Evolutionary conservation across 2,329 filamentous ascomycete species (phyloP), one percentile per base, ranked within the genome.

Genomic region (Ascochyta clinopodiicola): DNA sequence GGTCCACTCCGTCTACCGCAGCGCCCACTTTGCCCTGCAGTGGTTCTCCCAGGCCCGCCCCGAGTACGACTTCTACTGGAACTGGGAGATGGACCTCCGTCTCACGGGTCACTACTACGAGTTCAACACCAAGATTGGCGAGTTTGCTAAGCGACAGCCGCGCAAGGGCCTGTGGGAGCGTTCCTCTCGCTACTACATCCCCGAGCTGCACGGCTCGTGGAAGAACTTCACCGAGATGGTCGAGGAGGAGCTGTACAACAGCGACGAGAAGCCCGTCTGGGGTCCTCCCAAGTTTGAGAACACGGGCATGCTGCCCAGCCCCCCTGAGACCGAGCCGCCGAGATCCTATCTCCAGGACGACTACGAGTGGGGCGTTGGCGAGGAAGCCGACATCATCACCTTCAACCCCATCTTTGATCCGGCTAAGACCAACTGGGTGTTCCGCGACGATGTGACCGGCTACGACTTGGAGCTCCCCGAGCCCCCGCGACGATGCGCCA

Each of bases 71-170:
- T 81, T 79, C 57, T 80, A 79, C 74, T 95, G 91, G 90, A 94
- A 94, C 75, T 94, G 91, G 91, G 92, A 96, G 73, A 91, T 96
- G 85, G 91, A 96, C 72, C 84, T 90, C 37, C 86, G 91, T 38
- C 88, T 90, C 67, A 89, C 86, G 0, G 91, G 91, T 8, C 90
- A 95, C 66, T 89, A 93, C 78, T 94, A 93, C 75, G 89, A 95
- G 67, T 85, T 95, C 63, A 85, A 92, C 57, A 84, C 86, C 66
- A 86, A 86, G 60, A 77, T 93, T 9, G 79, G 79, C 24, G 77
- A 83, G 6, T 91, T 90, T 77, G 84, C 84, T 24, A 83, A 82
- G 72, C 82, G 81, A 57, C 88, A 91, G 72, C 89, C 89, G 8
- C 84, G 89, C 52, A 88, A 87, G 66, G 87, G 87, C 3, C 75